Conservation (phyloP, 1,284 basidiomycete genomes). For the Megacollybia platyphylla region DNA sequence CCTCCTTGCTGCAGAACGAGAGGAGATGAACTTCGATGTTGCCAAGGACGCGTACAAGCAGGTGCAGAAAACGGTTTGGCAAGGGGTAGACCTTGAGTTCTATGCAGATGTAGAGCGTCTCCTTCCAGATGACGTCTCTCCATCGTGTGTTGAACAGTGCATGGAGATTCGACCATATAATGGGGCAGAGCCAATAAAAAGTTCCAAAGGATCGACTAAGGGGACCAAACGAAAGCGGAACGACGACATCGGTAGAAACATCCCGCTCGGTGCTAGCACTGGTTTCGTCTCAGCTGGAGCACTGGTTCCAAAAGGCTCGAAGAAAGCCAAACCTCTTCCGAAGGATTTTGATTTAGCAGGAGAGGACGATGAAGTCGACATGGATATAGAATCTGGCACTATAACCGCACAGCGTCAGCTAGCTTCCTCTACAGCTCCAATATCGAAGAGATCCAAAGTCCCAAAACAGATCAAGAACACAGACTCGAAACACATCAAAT, state of each 20-base stretch:
- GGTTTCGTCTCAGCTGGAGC: slow-evolving; percentile 55
- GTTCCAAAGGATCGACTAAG: slow-evolving; percentile 17
- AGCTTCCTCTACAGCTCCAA: slow-evolving; percentile 17
- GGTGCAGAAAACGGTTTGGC: slow-evolving; percentile 82
- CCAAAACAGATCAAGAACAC: slow-evolving; percentile 22
- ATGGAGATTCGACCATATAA: slow-evolving; percentile 73
- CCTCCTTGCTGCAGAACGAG: slow-evolving; percentile 84
- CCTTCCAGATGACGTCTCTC: slow-evolving; percentile 68
- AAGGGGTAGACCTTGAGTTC: slow-evolving; percentile 79
- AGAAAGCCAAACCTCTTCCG: slow-evolving; percentile 19
- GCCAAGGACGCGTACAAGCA: slow-evolving; percentile 83
- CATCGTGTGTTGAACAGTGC: slow-evolving; percentile 66
- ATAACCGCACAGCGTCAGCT: slow-evolving; percentile 29
- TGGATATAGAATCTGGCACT: slow-evolving; percentile 47
- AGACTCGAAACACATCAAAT: slow-evolving; percentile 13
- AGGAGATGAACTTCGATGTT: slow-evolving; percentile 86
- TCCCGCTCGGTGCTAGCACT: slow-evolving; percentile 48
- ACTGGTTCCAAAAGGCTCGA: slow-evolving; percentile 38
- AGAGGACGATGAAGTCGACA: slow-evolving; percentile 45
- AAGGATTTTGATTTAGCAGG: slow-evolving; percentile 26
- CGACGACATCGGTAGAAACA: slow-evolving; percentile 50
- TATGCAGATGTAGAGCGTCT: slow-evolving; percentile 87
- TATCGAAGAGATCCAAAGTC: slow-evolving; percentile 16
- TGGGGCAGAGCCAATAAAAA: slow-evolving; percentile 36
- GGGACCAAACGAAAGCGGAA: slow-evolving; percentile 59